Conservation (phyloP, 768 basidiomycete genomes). For the Naganishia randhawae region DNA sequence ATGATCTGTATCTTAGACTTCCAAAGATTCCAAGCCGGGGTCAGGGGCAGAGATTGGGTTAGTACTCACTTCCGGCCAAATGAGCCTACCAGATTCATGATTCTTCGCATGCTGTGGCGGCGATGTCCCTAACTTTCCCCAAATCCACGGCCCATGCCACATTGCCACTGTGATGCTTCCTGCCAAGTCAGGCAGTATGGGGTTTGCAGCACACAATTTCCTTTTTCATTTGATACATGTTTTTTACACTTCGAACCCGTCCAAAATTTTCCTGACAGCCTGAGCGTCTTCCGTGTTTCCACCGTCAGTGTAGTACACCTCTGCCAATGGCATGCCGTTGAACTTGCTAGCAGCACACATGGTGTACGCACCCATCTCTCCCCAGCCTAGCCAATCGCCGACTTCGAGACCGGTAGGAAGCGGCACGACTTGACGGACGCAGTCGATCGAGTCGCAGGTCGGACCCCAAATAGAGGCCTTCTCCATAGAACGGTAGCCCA, state of each 20-base stretch:
- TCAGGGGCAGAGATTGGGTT: too few species aligned
- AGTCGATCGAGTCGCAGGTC: constrained; percentile 96
- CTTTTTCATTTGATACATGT: background rate
- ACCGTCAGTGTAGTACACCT: constrained; percentile 47
- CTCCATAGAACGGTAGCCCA: constrained; percentile 48
- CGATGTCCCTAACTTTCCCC: too few species aligned
- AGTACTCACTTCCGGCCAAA: too few species aligned
- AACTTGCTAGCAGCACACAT: constrained; percentile 93
- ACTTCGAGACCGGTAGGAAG: constrained; percentile 68
- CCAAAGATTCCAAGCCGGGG: too few species aligned
- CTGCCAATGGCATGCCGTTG: constrained; percentile 59
- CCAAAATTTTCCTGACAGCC: constrained; percentile 42
- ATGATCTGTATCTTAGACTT: too few species aligned
- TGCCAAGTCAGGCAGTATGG: background rate
- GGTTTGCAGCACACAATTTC: background rate
- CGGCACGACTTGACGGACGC: constrained; percentile 64
- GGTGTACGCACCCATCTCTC: constrained; percentile 99
- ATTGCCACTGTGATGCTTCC: too few species aligned
- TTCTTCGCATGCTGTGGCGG: too few species aligned
- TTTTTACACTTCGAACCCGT: constrained; percentile 35
- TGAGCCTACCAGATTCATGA: too few species aligned
- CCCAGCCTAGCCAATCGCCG: constrained; percentile 98
- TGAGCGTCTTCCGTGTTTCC: constrained; percentile 34
- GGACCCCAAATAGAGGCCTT: constrained; percentile 85
- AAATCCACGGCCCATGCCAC: too few species aligned